Conservation (phyloP, 2,329 filamentous ascomycete species). For the Penicillium sp. region DNA sequence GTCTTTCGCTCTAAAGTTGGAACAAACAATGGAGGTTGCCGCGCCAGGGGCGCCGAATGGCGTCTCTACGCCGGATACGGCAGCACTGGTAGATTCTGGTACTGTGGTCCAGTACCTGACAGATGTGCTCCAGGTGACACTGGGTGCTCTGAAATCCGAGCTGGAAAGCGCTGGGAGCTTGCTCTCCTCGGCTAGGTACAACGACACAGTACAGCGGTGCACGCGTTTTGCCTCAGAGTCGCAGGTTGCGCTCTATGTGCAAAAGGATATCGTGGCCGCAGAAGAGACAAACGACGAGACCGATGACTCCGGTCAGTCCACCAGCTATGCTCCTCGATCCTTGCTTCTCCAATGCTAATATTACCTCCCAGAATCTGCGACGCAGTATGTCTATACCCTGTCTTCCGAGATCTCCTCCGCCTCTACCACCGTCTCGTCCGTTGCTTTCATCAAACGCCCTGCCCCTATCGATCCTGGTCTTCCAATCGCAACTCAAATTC, state of each 20-base stretch:
- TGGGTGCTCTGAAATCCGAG: conserved; percentile 74
- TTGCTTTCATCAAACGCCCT: conserved; percentile 87
- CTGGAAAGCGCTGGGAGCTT: conserved; percentile 79
- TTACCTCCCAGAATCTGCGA: conserved; percentile 24
- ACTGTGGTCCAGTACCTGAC: conserved; percentile 70
- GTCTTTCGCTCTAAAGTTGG: conserved; percentile 25
- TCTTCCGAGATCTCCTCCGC: conserved; percentile 75
- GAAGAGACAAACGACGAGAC: conserved; percentile 46
- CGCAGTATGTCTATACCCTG: conserved; percentile 71
- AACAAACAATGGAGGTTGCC: conserved; percentile 39
- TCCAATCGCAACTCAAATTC: conserved; percentile 83
- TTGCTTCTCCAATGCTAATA: conserved; percentile 5
- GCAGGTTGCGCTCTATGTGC: conserved; percentile 84
- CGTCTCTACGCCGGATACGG: conserved; percentile 30
- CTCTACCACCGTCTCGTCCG: conserved; percentile 76
- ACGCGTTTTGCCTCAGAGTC: conserved; percentile 85
- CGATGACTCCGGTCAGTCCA: conserved; percentile 42
- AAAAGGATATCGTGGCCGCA: conserved; percentile 67
- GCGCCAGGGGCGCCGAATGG: conserved; percentile 38
- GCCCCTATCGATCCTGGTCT: conserved; percentile 80
- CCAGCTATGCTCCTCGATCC: background rate
- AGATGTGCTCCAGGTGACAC: conserved; percentile 68
- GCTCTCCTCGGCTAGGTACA: conserved; percentile 68
- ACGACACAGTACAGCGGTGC: conserved; percentile 83
- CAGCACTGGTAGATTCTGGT: conserved; percentile 59